These are phyloP conservation scores for Seiridium cupressi DNA, from an alignment of 2,329 filamentous ascomycete species.

Conservation along the genomic window DNA sequence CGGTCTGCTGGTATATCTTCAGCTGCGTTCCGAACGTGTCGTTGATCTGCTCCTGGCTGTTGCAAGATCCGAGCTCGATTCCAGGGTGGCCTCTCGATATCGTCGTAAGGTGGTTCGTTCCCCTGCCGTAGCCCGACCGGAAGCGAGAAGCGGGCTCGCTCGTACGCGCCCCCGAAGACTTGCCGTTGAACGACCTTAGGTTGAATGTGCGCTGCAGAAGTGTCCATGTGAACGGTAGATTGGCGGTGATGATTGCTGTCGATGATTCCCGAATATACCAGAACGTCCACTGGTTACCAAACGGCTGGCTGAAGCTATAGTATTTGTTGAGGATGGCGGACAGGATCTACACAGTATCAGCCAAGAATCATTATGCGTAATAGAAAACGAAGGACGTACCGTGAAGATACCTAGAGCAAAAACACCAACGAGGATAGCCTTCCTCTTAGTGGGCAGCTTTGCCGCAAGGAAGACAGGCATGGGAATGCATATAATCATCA, in stretches of 20 bases:
- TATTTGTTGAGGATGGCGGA: slow-evolving; percentile 49
- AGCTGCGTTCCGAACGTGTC: slow-evolving; percentile 1
- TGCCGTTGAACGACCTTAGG: slow-evolving; percentile 5
- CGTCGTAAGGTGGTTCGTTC: background rate
- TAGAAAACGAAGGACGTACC: slow-evolving; percentile 24
- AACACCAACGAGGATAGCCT: slow-evolving; percentile 46
- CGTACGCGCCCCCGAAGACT: background rate
- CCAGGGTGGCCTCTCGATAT: background rate
- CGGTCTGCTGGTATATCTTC: slow-evolving; percentile 7
- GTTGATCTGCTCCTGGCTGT: slow-evolving; percentile 5
- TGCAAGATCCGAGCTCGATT: background rate
- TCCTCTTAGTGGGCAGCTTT: slow-evolving; percentile 48
- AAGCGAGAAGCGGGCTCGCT: background rate
- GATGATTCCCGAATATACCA: slow-evolving; percentile 47
- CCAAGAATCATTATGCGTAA: background rate
- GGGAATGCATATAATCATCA: slow-evolving; percentile 58
- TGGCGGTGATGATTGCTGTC: slow-evolving; percentile 42
- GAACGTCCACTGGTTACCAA: slow-evolving; percentile 36
- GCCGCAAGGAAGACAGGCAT: slow-evolving; percentile 52
- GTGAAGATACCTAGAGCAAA: slow-evolving; percentile 47
- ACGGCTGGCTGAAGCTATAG: slow-evolving; percentile 40
- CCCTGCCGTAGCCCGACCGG: slow-evolving; percentile 4
- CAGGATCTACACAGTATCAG: slow-evolving; percentile 36
- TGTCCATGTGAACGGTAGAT: slow-evolving; percentile 40
- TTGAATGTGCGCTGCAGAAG: slow-evolving; percentile 1